Evolutionary conservation across 768 basidiomycete species (phyloP), one percentile per base, ranked within the genome.

Genomic region (Auriscalpium vulgare): DNA sequence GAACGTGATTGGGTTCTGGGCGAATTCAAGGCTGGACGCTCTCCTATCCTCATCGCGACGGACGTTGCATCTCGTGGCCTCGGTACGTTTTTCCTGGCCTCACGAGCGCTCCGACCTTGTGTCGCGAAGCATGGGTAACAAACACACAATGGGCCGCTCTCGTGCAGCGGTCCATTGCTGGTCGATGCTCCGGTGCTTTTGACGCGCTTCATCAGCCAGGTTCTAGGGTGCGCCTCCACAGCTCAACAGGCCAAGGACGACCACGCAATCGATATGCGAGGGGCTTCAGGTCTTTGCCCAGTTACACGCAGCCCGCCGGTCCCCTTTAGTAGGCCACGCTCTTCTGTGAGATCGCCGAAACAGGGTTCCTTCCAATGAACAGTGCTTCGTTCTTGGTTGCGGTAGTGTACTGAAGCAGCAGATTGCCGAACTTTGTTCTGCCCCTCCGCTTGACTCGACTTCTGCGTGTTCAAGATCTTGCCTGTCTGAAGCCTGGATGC

Each of bases 21-120:
- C 70, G 97, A 99, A 75, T 99, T 99, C 81, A 98, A 98, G 76
- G 88, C 92, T 54, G 94, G 97, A 65, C 88, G 94, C 61, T 94
- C 91, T 36, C 95, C 95, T 3, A 98, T 99, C 71, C 81, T 99
- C 68, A 91, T 98, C 67, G 97, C 97, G 74, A 98, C 97, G 64
- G 97, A 97, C 71, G 95, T 99, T 66, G 97, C 95, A 59, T 97
- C 94, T 69, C 95, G 95, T 84, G 95, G 95, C 82, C 85, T 99
- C 69, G 97, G 97, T 98, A 88, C 78, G 95, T 93, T 66, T 67
- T 69, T 60, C 68, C 68, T 78, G 65, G 69, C 70, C 67, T 65
- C 55, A 60, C 74, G 77, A 77, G 80, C 76, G 79, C 79, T 78
- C 62, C 67, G 65, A 66, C 67, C 48, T 57, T 60, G 56, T 50